phyloP scores from a whole-genome alignment of 345 rosid species.

The Angophora floribunda region DNA sequence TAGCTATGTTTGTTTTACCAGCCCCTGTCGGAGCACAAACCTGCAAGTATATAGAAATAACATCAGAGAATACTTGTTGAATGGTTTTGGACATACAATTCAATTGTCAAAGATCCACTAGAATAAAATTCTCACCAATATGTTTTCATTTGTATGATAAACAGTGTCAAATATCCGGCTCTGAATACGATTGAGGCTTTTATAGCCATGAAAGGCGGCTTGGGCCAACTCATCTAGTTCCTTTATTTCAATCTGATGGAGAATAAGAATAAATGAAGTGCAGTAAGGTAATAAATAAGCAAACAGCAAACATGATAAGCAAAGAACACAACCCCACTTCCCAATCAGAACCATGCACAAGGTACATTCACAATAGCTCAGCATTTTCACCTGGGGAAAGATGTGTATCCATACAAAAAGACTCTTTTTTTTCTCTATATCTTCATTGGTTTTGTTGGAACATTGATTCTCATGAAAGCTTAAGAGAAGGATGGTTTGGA shows the following conservation, averaged over 20 bases:
- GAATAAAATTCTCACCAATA: slow-evolving; percentile 47
- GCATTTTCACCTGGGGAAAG: not conserved
- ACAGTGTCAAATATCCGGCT: slow-evolving; percentile 90
- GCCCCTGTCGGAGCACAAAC: slow-evolving; percentile 99
- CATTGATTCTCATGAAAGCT: not conserved
- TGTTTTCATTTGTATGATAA: slow-evolving; percentile 85
- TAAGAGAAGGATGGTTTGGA: not conserved
- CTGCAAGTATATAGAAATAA: slow-evolving; percentile 21
- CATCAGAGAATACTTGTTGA: not conserved
- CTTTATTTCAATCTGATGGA: slow-evolving; percentile 75
- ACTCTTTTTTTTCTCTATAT: not conserved
- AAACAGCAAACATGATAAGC: not conserved
- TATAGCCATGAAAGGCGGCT: slow-evolving; percentile 96
- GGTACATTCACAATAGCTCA: not conserved
- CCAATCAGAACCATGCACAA: not conserved
- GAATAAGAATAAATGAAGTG: not conserved
- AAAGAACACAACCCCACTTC: not conserved
- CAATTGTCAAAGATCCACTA: not conserved
- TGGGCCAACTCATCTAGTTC: slow-evolving; percentile 92
- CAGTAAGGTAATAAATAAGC: not conserved
- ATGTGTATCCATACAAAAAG: not conserved
- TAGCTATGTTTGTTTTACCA: slow-evolving; percentile 96
- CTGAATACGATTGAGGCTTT: slow-evolving; percentile 86
- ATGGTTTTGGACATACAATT: not conserved
- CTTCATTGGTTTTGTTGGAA: not conserved